Evolutionary conservation across 331 rosid genomes (phyloP).

Genomic region (Malus hybrid): DNA sequence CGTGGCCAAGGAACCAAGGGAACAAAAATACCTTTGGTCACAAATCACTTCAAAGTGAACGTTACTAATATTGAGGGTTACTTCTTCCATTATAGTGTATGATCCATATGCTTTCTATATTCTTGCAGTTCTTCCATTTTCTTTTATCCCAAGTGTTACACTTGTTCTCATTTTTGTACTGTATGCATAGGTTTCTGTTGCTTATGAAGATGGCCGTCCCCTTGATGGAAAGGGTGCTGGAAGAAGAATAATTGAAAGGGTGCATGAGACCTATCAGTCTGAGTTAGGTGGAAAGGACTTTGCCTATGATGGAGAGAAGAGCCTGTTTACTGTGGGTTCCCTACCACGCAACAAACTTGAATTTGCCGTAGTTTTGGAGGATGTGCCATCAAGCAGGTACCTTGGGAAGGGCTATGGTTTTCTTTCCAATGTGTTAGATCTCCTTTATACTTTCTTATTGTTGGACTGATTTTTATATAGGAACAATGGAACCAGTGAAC

Average conservation of each 20-base stretch:
- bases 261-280: conserved; percentile 60
- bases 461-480: conserved; percentile 18
- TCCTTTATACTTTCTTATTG: not conserved
- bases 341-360: conserved; percentile 78
- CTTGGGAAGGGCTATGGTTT: not conserved
- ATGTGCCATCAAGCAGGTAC: conserved; percentile 53
- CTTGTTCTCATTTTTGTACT: not conserved
- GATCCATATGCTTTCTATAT: not conserved
- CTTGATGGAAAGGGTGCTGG: conserved; percentile 81
- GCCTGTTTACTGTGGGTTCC: conserved; percentile 79
- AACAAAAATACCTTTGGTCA: conserved; percentile 37
- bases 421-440: not conserved
- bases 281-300: conserved; percentile 71
- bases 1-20: conserved; percentile 56
- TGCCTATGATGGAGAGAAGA: conserved; percentile 90
- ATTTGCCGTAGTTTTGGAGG: conserved; percentile 75
- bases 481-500: conserved; percentile 51
- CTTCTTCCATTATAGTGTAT: conserved; percentile 84
- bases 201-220: conserved; percentile 86
- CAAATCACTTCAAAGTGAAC: conserved; percentile 72
- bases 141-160: not conserved
- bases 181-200: conserved; percentile 45
- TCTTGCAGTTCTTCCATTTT: not conserved
- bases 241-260: conserved; percentile 60
- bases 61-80: conserved; percentile 42